Conservation (phyloP, 495 filamentous ascomycete genomes). For the Trichocladium antarcticum region DNA sequence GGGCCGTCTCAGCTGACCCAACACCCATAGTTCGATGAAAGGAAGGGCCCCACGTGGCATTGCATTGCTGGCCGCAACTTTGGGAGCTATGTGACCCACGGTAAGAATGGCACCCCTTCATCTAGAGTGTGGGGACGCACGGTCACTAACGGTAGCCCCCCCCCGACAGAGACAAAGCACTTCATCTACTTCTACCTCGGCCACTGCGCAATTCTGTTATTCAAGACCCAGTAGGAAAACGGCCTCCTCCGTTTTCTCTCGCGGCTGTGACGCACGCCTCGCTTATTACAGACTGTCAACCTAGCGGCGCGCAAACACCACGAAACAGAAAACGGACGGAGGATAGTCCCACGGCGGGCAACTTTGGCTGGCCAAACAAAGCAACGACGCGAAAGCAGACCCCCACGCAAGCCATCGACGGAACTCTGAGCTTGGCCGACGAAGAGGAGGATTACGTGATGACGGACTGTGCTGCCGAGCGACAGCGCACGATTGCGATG, state of each 20-base stretch:
- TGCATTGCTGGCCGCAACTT: constrained; percentile 98
- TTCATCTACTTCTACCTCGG: constrained; percentile 99
- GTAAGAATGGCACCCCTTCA: constrained; percentile 36
- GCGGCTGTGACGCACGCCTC: constrained; percentile 7
- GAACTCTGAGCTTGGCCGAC: background rate
- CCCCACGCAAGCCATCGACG: background rate
- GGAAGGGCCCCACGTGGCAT: constrained; percentile 94
- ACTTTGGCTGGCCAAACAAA: constrained; percentile 1
- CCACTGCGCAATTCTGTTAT: constrained; percentile 94
- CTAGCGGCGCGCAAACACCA: background rate
- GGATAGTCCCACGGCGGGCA: background rate
- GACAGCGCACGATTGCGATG: too few species aligned
- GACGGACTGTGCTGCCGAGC: background rate
- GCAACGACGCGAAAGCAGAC: background rate
- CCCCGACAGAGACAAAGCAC: constrained; percentile 78
- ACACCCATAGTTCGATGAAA: constrained; percentile 61
- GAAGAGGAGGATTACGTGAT: background rate
- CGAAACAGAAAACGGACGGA: constrained; percentile 8
- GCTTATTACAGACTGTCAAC: background rate
- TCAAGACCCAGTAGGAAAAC: constrained; percentile 82
- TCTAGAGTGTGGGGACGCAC: background rate
- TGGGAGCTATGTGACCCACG: constrained; percentile 97
- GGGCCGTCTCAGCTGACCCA: constrained; percentile 11
- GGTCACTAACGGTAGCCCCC: background rate
- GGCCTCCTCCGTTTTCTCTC: constrained; percentile 23